Conservation (phyloP, 116 monocot genomes). For the Trichopus zeylanicus region DNA sequence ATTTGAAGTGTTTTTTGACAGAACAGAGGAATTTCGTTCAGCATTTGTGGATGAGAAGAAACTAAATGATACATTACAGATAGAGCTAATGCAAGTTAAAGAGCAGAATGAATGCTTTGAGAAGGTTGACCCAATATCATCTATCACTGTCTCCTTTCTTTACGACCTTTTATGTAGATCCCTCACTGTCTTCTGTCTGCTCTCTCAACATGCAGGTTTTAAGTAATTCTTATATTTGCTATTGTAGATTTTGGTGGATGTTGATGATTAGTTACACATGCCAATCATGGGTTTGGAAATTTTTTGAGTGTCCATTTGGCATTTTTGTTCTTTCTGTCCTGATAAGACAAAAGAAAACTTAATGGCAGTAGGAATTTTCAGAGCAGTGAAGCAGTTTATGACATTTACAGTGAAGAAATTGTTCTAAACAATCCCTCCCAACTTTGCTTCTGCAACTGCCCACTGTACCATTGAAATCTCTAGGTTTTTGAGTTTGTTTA, state of each 20-base stretch:
- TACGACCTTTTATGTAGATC: not conserved
- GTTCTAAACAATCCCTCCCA: not conserved
- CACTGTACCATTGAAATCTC: no score
- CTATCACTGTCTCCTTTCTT: not conserved
- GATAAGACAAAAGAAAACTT: no score
- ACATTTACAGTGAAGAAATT: no score
- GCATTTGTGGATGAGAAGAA: constrained; percentile 39
- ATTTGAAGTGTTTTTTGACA: constrained; percentile 17
- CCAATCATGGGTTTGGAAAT: no score
- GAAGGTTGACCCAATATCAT: constrained; percentile 27
- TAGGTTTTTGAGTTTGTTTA: no score
- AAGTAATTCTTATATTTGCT: not conserved
- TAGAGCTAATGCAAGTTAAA: constrained; percentile 38
- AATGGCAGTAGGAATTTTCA: no score
- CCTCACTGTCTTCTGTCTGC: not conserved
- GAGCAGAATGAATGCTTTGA: constrained; percentile 42
- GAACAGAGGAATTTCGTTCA: constrained; percentile 48
- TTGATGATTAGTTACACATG: no score
- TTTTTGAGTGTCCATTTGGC: no score
- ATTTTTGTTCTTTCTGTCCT: no score
- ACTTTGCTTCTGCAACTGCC: not conserved
- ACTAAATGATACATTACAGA: constrained; percentile 26
- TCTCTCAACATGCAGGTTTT: not conserved
- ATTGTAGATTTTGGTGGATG: no score
- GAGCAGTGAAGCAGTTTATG: no score